Evolutionary conservation across 306 rosid genomes (phyloP).

Genomic region (Prunus mume): DNA sequence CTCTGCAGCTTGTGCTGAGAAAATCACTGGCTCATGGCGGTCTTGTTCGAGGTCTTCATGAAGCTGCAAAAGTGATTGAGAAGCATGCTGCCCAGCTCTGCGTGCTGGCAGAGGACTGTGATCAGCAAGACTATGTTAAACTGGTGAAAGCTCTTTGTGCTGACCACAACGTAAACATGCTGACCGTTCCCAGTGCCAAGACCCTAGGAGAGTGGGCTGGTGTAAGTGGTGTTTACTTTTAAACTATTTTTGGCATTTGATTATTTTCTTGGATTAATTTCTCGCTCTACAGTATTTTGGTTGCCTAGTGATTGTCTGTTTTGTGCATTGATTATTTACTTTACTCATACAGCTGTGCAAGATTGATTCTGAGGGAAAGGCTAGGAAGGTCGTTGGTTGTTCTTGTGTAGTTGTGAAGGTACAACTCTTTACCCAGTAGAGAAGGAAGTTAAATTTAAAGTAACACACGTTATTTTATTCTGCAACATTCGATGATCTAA

Average conservation of each 20-base stretch:
- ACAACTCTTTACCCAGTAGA: not conserved
- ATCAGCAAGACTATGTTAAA: constrained; percentile 80
- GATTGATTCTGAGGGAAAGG: constrained; percentile 85
- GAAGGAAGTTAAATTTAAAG: not conserved
- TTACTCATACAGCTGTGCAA: constrained; percentile 58
- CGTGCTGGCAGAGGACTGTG: constrained; percentile 83
- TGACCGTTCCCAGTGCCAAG: constrained; percentile 79
- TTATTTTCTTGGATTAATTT: not conserved
- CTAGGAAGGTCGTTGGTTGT: constrained; percentile 59
- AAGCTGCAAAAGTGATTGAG: constrained; percentile 77
- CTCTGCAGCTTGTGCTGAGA: constrained; percentile 78
- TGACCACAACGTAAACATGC: constrained; percentile 69
- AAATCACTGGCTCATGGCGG: constrained; percentile 86
- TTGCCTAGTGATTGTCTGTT: not conserved
- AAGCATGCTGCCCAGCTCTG: constrained; percentile 80
- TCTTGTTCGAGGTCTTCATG: constrained; percentile 78
- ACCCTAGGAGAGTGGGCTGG: constrained; percentile 98
- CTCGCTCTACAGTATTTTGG: not conserved
- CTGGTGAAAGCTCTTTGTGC: constrained; percentile 83
- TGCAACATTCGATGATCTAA: not conserved
- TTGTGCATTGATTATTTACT: not conserved
- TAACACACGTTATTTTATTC: not conserved
- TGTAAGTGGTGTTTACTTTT: constrained; percentile 44
- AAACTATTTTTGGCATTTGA: not conserved
- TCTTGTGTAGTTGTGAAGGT: constrained; percentile 87